A percentile compares a stretch with the other conserved stretches of the same genome.
phyloP scores from a whole-genome alignment of 306 rosid genomes.

The Arachis hypogaea region DNA sequence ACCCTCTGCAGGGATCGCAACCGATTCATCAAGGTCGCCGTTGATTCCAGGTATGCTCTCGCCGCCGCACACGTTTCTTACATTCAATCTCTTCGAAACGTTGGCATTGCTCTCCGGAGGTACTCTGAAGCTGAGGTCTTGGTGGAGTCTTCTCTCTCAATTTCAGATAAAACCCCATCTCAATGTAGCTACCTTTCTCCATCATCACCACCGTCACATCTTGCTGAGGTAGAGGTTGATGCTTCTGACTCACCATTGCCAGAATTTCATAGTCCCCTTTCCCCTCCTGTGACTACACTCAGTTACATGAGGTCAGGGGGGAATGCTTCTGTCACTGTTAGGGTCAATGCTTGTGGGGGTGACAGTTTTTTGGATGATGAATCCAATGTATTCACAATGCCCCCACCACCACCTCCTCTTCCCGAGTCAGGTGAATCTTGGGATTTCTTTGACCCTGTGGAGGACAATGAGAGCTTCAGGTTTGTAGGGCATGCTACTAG shows the following conservation, averaged over 20 bases:
- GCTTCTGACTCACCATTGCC: conserved; percentile 70
- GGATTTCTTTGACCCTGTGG: conserved; percentile 87
- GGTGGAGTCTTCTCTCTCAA: conserved; percentile 77
- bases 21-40: conserved; percentile 75
- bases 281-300: conserved; percentile 53
- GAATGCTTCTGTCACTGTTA: conserved; percentile 60
- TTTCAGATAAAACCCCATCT: conserved; percentile 90
- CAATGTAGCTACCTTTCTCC: conserved; percentile 89
- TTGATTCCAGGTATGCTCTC: conserved; percentile 82
- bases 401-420: conserved; percentile 73
- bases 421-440: conserved; percentile 69
- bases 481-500: conserved; percentile 54
- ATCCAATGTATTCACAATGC: conserved; percentile 50
- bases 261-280: conserved; percentile 53
- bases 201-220: conserved; percentile 67
- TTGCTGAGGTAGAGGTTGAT: conserved; percentile 60
- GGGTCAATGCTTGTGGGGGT: conserved; percentile 46
- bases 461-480: conserved; percentile 73
- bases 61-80: conserved; percentile 92
- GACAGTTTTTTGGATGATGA: conserved; percentile 60
- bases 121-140: conserved; percentile 82
- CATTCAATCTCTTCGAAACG: conserved; percentile 64
- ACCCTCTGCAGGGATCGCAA: conserved; percentile 80
- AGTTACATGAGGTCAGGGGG: conserved; percentile 73
- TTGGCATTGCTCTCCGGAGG: conserved; percentile 81